Base-by-base conservation (phyloP, 1,139 yeast species). In the Kodamaea arcana region DNA sequence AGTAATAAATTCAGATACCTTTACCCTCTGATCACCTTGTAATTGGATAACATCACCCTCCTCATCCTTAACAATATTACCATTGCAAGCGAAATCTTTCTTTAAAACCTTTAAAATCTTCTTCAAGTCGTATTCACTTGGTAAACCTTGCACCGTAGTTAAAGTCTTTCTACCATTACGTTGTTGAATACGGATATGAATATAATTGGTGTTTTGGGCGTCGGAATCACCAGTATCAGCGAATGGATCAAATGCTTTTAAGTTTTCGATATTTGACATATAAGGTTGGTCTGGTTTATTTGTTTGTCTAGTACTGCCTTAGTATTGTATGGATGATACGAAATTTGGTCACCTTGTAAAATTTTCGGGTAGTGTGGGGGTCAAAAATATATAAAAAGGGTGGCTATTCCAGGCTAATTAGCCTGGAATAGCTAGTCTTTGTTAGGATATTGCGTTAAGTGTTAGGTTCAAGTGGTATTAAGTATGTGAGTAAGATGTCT, bases 151-250 rank as follows among this genome's bases (percentile, higher is more conserved):
- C 44, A 92, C 97, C 28, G 98, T 92, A 50, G 98, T 92, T 65
- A 92, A 80, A 48, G 98, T 92, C 72, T 92, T 92, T 73, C 98
- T 90, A 65, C 98, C 98, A 75, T 92, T 92, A 78, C 98, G 94
- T 74, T 92, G 98, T 72, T 92, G 98, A 63, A 94, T 90, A 78
- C 98, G 94, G 63, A 92, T 88, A 69, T 90, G 98, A 65, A 92
- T 86, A 72, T 88, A 87, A 73, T 86, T 88, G 45, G 95, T 82
- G 58, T 95, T 84, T 72, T 90, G 94, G 54, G 94, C 85, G 67
- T 90, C 97, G 72, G 94, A 94, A 80, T 92, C 97, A 76, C 97
- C 97, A 69, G 97, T 90, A 69, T 92, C 98, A 81, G 97, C 97
- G 82, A 92, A 92, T 51, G 98, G 98, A 73, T 92, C 86, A 78